phyloP scores from a whole-genome alignment of 176 grass and related monocot genomes.

The Oryza officinalis region DNA sequence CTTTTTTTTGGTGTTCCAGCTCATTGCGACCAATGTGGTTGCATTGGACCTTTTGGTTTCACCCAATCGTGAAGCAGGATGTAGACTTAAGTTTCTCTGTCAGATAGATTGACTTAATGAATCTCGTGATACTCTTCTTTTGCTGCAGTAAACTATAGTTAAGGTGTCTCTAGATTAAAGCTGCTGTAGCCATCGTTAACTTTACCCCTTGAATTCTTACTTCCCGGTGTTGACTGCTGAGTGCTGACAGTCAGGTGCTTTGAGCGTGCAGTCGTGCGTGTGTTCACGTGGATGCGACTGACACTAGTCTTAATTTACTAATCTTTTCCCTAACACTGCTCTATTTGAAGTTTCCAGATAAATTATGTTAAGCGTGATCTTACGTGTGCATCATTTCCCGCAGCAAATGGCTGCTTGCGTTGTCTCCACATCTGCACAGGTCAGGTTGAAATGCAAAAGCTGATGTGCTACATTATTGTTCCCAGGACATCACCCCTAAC shows the following conservation, averaged over 20 bases:
- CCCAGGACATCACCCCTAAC: not conserved
- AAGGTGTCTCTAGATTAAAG: not conserved
- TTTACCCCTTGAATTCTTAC: not conserved
- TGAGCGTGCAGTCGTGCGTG: not conserved
- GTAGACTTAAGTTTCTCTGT: not conserved
- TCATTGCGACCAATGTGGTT: slow-evolving; percentile 4
- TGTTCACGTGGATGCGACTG: not conserved
- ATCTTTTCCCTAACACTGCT: not conserved
- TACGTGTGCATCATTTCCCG: not conserved
- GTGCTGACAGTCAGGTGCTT: not conserved
- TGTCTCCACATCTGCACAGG: not conserved
- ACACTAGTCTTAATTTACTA: not conserved
- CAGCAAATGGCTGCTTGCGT: not conserved
- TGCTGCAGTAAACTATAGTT: not conserved
- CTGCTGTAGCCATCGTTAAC: not conserved
- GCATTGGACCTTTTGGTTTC: not conserved
- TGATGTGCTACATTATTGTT: not conserved
- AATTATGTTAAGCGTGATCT: not conserved
- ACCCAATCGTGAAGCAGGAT: not conserved
- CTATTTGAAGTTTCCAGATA: not conserved
- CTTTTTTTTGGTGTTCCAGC: not conserved
- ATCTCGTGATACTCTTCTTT: not conserved
- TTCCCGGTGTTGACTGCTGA: not conserved
- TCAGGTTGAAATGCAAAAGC: not conserved
- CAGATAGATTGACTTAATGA: not conserved